Percentiles rank a stretch among this genome's conserved stretches.
phyloP scores from a whole-genome alignment of 352 stramenopile genomes.

The Phytophthora sp. region DNA sequence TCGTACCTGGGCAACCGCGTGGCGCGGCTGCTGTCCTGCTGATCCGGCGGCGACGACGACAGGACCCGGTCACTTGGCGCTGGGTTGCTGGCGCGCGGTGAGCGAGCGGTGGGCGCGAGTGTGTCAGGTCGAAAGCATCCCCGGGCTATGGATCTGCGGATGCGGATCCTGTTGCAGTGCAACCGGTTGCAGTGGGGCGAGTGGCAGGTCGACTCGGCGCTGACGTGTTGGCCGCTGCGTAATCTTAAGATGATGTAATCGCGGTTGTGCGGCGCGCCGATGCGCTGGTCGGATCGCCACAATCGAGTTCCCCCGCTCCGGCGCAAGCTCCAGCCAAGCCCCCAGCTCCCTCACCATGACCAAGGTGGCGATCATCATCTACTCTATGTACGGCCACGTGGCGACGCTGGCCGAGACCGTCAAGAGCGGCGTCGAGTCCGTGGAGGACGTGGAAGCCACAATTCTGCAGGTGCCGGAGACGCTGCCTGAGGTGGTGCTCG shows the following conservation, averaged over 20 bases:
- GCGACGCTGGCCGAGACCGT: slow-evolving; percentile 64
- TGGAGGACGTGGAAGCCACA: slow-evolving; percentile 44
- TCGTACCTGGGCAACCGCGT: slow-evolving; percentile 33
- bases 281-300: too few species aligned
- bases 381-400: slow-evolving; percentile 87
- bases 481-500: slow-evolving; percentile 68
- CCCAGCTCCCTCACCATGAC: slow-evolving; percentile 27
- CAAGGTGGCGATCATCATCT: slow-evolving; percentile 81
- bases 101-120: too few species aligned
- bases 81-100: too few species aligned
- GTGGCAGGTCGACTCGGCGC: too few species aligned
- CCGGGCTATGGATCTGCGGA: too few species aligned
- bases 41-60: slow-evolving; percentile 39
- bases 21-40: slow-evolving; percentile 42
- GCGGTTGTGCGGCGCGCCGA: too few species aligned
- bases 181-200: too few species aligned
- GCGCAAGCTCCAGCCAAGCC: slow-evolving; percentile 2
- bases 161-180: too few species aligned
- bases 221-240: too few species aligned
- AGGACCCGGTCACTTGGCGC: too few species aligned
- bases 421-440: slow-evolving; percentile 67
- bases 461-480: slow-evolving; percentile 80
- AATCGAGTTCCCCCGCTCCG: slow-evolving; percentile 7
- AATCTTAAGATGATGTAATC: too few species aligned
- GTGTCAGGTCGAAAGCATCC: too few species aligned